Conservation (phyloP, 768 basidiomycete genomes). For the Kwoniella heveanensis region DNA sequence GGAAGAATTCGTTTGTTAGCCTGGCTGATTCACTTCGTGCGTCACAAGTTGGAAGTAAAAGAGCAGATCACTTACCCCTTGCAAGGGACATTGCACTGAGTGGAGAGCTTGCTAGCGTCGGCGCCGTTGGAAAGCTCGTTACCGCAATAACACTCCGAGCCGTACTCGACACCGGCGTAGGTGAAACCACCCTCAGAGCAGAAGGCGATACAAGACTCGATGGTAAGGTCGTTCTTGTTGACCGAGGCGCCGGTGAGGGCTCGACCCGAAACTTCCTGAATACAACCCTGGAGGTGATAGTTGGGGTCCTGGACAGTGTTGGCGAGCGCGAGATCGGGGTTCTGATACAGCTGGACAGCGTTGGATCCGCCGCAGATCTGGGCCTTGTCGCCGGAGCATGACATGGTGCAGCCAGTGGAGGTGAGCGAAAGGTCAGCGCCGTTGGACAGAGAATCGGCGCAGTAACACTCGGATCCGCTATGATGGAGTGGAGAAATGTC, state of each 20-base stretch:
- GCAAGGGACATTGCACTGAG: slow-evolving; percentile 40
- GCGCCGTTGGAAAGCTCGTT: slow-evolving; percentile 32
- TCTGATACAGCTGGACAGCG: slow-evolving; percentile 25
- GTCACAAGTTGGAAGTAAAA: slow-evolving; percentile 2
- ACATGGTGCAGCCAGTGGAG: slow-evolving; percentile 7
- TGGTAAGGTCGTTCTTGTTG: slow-evolving; percentile 30
- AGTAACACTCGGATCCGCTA: slow-evolving; percentile 34
- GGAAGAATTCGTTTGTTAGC: no score
- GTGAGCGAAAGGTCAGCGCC: slow-evolving; percentile 24
- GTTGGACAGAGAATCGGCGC: slow-evolving; percentile 28
- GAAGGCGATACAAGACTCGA: slow-evolving; percentile 31
- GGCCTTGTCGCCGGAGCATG: slow-evolving; percentile 21
- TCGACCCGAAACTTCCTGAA: slow-evolving; percentile 38
- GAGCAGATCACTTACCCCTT: no score
- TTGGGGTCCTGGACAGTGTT: slow-evolving; percentile 8
- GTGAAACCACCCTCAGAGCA: slow-evolving; percentile 35
- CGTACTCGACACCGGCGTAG: slow-evolving; percentile 37
- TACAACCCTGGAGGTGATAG: slow-evolving; percentile 23
- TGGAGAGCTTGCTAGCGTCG: slow-evolving; percentile 13
- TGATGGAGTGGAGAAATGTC: slow-evolving; percentile 37
- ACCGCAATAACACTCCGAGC: slow-evolving; percentile 41
- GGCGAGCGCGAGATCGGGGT: slow-evolving; percentile 16
- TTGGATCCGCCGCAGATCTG: slow-evolving; percentile 19
- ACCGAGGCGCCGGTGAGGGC: slow-evolving; percentile 41
- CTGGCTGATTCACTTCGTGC: no score